phyloP scores from a whole-genome alignment of 805 yeast genomes.

The Ogataea parapolymorpha region DNA sequence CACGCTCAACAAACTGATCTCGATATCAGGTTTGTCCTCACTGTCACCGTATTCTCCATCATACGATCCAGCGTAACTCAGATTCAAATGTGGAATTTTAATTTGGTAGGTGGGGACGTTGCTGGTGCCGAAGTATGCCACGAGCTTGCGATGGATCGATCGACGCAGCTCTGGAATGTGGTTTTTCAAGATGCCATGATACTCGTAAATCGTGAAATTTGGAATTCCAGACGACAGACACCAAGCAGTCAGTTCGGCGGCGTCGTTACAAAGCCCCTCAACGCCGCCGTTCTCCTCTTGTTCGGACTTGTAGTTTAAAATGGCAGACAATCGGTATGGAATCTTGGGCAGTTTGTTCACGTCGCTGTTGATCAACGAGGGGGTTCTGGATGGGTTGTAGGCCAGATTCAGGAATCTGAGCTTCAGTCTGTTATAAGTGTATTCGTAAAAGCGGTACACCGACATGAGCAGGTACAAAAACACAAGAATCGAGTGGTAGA shows the following conservation, averaged over 20 bases:
- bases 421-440: slow-evolving; percentile 46
- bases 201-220: slow-evolving; percentile 71
- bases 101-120: slow-evolving; percentile 61
- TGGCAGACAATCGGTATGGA: slow-evolving; percentile 73
- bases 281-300: slow-evolving; percentile 89
- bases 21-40: slow-evolving; percentile 41
- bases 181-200: slow-evolving; percentile 62
- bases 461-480: slow-evolving; percentile 55
- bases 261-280: slow-evolving; percentile 73
- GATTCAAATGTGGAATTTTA: slow-evolving; percentile 64
- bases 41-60: slow-evolving; percentile 30
- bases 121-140: slow-evolving; percentile 69
- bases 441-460: slow-evolving; percentile 50
- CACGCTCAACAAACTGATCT: slow-evolving; percentile 62
- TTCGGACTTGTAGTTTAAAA: slow-evolving; percentile 68
- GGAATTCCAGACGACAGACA: slow-evolving; percentile 83
- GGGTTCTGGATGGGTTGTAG: slow-evolving; percentile 70
- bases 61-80: slow-evolving; percentile 41
- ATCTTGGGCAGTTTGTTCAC: slow-evolving; percentile 68
- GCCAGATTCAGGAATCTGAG: slow-evolving; percentile 60
- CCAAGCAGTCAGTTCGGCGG: slow-evolving; percentile 83
- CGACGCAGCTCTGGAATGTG: slow-evolving; percentile 54
- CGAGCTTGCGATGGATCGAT: slow-evolving; percentile 55
- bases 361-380: slow-evolving; percentile 83
- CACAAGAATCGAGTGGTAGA: slow-evolving; percentile 50